Evolutionary conservation across 2,329 filamentous ascomycete genomes (phyloP).

Genomic region (Penicillium sp.): DNA sequence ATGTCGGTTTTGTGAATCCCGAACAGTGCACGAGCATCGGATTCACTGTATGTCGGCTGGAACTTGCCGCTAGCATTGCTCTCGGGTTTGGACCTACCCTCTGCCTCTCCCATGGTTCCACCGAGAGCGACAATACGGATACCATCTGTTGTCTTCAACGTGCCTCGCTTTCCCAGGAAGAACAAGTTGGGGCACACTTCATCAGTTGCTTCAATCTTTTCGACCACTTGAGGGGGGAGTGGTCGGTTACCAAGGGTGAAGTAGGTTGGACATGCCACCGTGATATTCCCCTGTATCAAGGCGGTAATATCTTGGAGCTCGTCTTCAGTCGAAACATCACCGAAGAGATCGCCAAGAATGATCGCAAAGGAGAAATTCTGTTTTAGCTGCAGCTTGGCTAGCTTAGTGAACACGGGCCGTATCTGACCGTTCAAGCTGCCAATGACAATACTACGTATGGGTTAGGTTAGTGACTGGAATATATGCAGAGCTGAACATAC

Average conservation of each 20-base stretch:
- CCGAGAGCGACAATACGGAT: constrained; percentile 84
- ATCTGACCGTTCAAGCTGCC: constrained; percentile 81
- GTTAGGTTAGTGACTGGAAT: constrained; percentile 17
- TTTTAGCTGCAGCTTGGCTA: constrained; percentile 77
- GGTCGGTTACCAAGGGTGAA: constrained; percentile 75
- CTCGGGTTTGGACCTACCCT: constrained; percentile 29
- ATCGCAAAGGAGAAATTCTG: constrained; percentile 86
- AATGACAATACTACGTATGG: constrained; percentile 61
- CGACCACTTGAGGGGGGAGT: constrained; percentile 68
- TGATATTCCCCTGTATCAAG: constrained; percentile 69
- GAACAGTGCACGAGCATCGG: constrained; percentile 71
- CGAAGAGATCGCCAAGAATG: constrained; percentile 79
- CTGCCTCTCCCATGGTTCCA: constrained; percentile 55
- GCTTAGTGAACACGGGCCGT: constrained; percentile 71
- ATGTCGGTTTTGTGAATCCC: constrained; percentile 81
- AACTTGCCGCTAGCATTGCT: constrained; percentile 60
- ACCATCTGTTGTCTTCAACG: constrained; percentile 85
- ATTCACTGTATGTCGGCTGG: constrained; percentile 71
- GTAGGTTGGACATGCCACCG: constrained; percentile 80
- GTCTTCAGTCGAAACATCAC: constrained; percentile 44
- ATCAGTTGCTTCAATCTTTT: constrained; percentile 69
- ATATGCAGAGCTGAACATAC: constrained; percentile 15
- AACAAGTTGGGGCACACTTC: constrained; percentile 87
- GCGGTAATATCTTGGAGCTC: constrained; percentile 61
- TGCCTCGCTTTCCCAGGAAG: constrained; percentile 81